Evolutionary conservation across 352 stramenopile genomes (phyloP).

Genomic region (Globisporangium okanoganense): DNA sequence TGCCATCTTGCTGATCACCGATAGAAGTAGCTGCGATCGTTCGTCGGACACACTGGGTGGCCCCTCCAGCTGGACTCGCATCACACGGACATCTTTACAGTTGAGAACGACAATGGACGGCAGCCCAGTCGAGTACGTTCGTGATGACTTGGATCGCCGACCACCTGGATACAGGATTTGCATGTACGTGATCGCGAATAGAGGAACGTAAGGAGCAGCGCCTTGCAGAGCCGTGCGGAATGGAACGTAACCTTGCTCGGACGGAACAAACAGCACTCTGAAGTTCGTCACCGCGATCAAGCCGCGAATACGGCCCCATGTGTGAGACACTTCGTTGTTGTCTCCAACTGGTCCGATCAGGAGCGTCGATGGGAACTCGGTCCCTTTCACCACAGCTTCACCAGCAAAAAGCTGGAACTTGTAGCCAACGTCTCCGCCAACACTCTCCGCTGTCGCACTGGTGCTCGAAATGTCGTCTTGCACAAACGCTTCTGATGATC

Average conservation of each 20-base stretch:
- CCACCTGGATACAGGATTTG: conserved; percentile 60
- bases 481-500: not conserved
- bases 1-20: conserved; percentile 46
- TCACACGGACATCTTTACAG: conserved; percentile 77
- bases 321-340: conserved; percentile 42
- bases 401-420: conserved; percentile 24
- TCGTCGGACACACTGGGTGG: conserved; percentile 50
- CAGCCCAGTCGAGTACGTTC: conserved; percentile 46
- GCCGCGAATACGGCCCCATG: conserved; percentile 68
- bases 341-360: conserved; percentile 61
- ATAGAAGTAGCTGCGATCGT: conserved; percentile 34
- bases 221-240: conserved; percentile 32
- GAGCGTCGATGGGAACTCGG: conserved; percentile 47
- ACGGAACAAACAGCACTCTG: conserved; percentile 63
- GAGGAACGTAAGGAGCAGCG: conserved; percentile 60
- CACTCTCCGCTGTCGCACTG: not conserved
- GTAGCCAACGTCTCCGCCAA: not conserved
- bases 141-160: conserved; percentile 46
- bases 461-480: not conserved
- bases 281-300: conserved; percentile 75
- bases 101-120: conserved; percentile 53
- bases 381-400: conserved; percentile 37
- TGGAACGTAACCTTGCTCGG: conserved; percentile 45
- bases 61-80: conserved; percentile 67
- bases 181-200: conserved; percentile 64